phyloP scores from a whole-genome alignment of 257 asterid species.

The Lycium ferocissimum region DNA sequence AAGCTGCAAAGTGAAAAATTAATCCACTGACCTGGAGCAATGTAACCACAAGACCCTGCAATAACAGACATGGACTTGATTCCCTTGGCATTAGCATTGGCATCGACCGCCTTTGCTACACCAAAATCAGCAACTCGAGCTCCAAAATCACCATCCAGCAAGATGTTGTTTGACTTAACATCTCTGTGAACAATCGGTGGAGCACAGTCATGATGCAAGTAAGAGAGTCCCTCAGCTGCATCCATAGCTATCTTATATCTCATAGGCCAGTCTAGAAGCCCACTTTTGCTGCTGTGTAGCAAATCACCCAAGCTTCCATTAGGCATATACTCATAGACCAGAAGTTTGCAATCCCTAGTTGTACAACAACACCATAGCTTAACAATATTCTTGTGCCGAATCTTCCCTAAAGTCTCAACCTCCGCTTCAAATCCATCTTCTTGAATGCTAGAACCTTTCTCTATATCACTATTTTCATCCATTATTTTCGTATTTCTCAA shows the following conservation, averaged over 20 bases:
- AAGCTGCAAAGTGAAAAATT: constrained; percentile 17
- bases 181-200: constrained; percentile 94
- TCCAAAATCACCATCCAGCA: constrained; percentile 78
- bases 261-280: constrained; percentile 82
- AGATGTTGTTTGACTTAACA: constrained; percentile 84
- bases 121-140: constrained; percentile 97
- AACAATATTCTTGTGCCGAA: constrained; percentile 91
- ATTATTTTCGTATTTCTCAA: constrained; percentile 66
- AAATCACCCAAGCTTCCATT: constrained; percentile 92
- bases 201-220: constrained; percentile 88
- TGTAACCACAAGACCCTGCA: constrained; percentile 99
- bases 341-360: constrained; percentile 75
- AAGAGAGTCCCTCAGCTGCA: constrained; percentile 92
- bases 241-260: constrained; percentile 86
- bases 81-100: constrained; percentile 59
- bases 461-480: constrained; percentile 61
- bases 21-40: constrained; percentile 79
- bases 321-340: constrained; percentile 97
- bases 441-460: constrained; percentile 55
- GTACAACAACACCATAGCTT: constrained; percentile 91
- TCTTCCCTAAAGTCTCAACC: constrained; percentile 88
- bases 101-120: constrained; percentile 83
- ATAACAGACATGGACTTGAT: constrained; percentile 85
- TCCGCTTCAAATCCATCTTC: constrained; percentile 75
- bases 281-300: constrained; percentile 83